Percentiles rank a stretch among this genome's conserved stretches.
phyloP scores from a whole-genome alignment of 306 rosid genomes.

The Vigna unguiculata region DNA sequence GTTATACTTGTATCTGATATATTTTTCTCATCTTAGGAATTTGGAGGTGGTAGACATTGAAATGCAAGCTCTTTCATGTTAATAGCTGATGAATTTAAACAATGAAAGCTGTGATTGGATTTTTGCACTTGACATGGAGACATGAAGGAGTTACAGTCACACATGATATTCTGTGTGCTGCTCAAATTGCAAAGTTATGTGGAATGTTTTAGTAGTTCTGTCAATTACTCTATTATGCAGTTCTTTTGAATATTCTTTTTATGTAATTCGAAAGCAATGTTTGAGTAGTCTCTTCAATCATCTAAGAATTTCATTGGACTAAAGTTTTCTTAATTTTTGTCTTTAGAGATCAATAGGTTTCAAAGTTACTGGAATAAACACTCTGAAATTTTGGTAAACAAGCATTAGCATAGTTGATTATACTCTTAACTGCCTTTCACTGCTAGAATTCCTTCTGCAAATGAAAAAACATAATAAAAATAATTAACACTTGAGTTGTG shows the following conservation, averaged over 20 bases:
- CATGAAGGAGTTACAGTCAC: slow-evolving; percentile 28
- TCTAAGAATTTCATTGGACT: neutral
- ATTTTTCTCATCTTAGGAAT: slow-evolving; percentile 56
- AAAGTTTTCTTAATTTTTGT: neutral
- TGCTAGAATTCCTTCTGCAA: slow-evolving; percentile 22
- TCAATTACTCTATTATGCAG: neutral
- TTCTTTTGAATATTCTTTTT: neutral
- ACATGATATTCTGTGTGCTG: slow-evolving; percentile 17
- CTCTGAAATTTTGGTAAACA: no score
- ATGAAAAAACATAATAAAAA: slow-evolving; percentile 27
- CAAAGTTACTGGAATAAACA: no score
- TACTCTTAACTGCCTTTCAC: neutral
- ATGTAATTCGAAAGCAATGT: slow-evolving; percentile 22
- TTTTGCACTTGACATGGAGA: slow-evolving; percentile 24
- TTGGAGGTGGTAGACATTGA: slow-evolving; percentile 88
- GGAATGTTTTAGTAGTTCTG: slow-evolving; percentile 26
- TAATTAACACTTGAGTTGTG: slow-evolving; percentile 39
- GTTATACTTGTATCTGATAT: slow-evolving; percentile 23
- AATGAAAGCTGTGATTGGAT: slow-evolving; percentile 61
- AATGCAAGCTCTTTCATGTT: slow-evolving; percentile 84
- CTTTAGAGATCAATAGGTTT: neutral
- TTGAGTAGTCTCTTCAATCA: neutral
- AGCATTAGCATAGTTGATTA: no score
- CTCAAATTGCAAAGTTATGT: slow-evolving; percentile 31
- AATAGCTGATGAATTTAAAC: slow-evolving; percentile 60